These are phyloP conservation scores for Groenewaldozyma auringiensis DNA, from an alignment of 1,139 yeast genomes.

Conservation along the genomic window DNA sequence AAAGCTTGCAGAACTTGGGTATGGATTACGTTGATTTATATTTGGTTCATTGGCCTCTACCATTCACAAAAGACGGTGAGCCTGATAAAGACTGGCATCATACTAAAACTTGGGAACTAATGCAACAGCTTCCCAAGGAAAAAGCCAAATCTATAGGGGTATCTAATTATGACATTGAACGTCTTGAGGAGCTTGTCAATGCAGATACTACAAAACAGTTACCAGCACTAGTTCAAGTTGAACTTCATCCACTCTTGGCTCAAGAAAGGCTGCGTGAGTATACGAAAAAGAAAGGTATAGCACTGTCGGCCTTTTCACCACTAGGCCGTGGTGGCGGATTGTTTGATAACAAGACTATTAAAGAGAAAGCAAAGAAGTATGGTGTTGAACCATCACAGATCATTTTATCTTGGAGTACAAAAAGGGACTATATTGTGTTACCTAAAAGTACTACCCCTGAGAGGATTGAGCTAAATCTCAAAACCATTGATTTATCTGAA, in stretches of 20 bases:
- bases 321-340: constrained; percentile 33
- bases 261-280: constrained; percentile 55
- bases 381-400: constrained; percentile 52
- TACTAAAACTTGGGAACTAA: constrained; percentile 58
- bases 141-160: constrained; percentile 67
- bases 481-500: constrained; percentile 41
- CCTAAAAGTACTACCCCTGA: constrained; percentile 59
- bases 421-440: constrained; percentile 57
- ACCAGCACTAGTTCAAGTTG: constrained; percentile 71
- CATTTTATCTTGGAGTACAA: constrained; percentile 61
- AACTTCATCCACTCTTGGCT: constrained; percentile 68
- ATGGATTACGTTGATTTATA: constrained; percentile 76
- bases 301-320: constrained; percentile 68
- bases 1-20: constrained; percentile 56
- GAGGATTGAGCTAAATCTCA: constrained; percentile 53
- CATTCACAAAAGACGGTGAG: constrained; percentile 20
- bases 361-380: constrained; percentile 47
- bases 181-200: constrained; percentile 44
- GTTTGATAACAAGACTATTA: constrained; percentile 39
- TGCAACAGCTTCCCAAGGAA: constrained; percentile 51
- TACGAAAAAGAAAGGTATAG: constrained; percentile 46
- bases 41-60: constrained; percentile 75
- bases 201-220: constrained; percentile 44
- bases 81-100: constrained; percentile 45
- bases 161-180: constrained; percentile 55